Evolutionary conservation across 352 stramenopile species (phyloP).

Genomic region (Globisporangium paroecandrum): DNA sequence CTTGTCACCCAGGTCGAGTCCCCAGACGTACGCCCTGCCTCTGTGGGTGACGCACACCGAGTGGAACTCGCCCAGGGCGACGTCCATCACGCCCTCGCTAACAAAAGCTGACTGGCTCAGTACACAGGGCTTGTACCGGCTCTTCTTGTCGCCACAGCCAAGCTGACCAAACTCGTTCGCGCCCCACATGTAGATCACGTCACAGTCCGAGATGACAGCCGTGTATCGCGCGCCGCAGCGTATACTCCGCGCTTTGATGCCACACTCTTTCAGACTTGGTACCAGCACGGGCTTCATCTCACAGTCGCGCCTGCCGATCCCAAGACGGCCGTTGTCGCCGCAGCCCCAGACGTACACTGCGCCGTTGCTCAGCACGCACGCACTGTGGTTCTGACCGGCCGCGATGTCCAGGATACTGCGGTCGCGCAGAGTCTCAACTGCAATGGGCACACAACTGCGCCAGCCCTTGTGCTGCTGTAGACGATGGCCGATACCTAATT

Average conservation of each 20-base stretch:
- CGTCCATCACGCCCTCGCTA: conserved; percentile 46
- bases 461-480: conserved; percentile 59
- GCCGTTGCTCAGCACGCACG: conserved; percentile 65
- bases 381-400: conserved; percentile 72
- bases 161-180: conserved; percentile 81
- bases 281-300: conserved; percentile 35
- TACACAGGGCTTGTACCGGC: conserved; percentile 40
- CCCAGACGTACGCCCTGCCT: conserved; percentile 56
- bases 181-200: conserved; percentile 75
- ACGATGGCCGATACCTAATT: conserved; percentile 63
- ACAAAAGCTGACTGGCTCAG: conserved; percentile 38
- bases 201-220: conserved; percentile 55
- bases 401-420: conserved; percentile 67
- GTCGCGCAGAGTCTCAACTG: conserved; percentile 45
- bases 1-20: conserved; percentile 51
- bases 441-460: conserved; percentile 61
- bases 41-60: conserved; percentile 48
- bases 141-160: conserved; percentile 52
- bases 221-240: conserved; percentile 69
- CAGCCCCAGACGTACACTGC: conserved; percentile 78
- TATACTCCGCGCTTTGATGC: conserved; percentile 41
- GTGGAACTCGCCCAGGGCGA: conserved; percentile 72
- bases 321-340: conserved; percentile 62
- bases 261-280: conserved; percentile 32
- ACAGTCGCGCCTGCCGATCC: conserved; percentile 37